Conservation (phyloP, 495 filamentous ascomycete genomes). For the Annulohypoxylon moriforme region DNA sequence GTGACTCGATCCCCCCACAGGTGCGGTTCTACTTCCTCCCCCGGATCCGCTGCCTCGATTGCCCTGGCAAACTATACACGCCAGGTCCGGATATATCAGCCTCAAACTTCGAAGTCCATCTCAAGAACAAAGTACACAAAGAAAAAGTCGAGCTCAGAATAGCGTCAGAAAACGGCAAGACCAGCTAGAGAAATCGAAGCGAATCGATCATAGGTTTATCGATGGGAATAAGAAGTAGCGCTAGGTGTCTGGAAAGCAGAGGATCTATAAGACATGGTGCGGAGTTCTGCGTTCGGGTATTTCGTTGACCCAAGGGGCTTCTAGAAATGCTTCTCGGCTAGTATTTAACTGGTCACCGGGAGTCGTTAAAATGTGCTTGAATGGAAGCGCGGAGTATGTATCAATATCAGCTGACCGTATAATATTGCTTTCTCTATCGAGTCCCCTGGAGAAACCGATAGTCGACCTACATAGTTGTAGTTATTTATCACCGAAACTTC, state of each 20-base stretch:
- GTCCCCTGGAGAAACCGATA: constrained; percentile 2
- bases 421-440: constrained; percentile 31
- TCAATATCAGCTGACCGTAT: constrained; percentile 32
- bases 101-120: constrained; percentile 89
- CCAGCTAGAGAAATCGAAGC: constrained; percentile 3
- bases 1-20: constrained; percentile 60
- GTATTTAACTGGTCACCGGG: constrained; percentile 13
- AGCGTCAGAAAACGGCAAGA: constrained; percentile 19
- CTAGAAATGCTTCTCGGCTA: constrained; percentile 13
- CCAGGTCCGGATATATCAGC: constrained; percentile 84
- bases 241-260: constrained; percentile 1
- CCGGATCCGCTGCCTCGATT: constrained; percentile 88
- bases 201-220: constrained; percentile 7
- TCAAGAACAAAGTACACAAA: constrained; percentile 83
- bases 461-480: constrained; percentile 5
- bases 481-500: background rate
- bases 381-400: constrained; percentile 45
- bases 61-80: constrained; percentile 92
- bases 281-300: constrained; percentile 28
- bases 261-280: constrained; percentile 30
- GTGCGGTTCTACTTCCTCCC: constrained; percentile 82
- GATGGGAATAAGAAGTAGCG: background rate
- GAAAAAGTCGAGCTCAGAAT: constrained; percentile 67
- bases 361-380: constrained; percentile 25
- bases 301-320: constrained; percentile 4